Evolutionary conservation across 768 basidiomycete species (phyloP).

Genomic region (Rubroboletus pulcherrimus): DNA sequence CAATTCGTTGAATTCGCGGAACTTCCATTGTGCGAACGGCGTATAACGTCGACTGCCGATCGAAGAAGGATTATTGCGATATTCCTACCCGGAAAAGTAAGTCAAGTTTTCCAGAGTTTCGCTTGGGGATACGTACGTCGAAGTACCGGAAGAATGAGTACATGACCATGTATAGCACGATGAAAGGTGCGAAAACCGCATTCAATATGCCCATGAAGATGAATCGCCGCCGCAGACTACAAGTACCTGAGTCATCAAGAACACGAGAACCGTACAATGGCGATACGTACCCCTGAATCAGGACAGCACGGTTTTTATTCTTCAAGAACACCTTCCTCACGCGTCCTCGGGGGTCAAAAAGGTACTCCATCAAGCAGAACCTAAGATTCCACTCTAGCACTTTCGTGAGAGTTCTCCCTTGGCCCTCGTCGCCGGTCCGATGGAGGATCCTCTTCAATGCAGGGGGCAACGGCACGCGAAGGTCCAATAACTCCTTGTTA

Average conservation of each 20-base stretch:
- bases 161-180: slow-evolving; percentile 92
- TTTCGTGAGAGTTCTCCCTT: slow-evolving; percentile 78
- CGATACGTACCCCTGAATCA: slow-evolving; percentile 76
- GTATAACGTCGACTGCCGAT: slow-evolving; percentile 93
- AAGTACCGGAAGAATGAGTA: slow-evolving; percentile 99
- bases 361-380: slow-evolving; percentile 92
- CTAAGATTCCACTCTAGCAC: slow-evolving; percentile 97
- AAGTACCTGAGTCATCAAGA: slow-evolving; percentile 1
- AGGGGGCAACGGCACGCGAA: slow-evolving; percentile 75
- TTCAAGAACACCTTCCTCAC: slow-evolving; percentile 92
- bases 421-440: slow-evolving; percentile 48
- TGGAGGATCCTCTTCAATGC: slow-evolving; percentile 48
- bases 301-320: slow-evolving; percentile 67
- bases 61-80: slow-evolving; percentile 96
- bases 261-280: background rate
- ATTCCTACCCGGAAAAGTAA: slow-evolving; percentile 60
- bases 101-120: background rate
- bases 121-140: slow-evolving; percentile 57
- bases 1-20: slow-evolving; percentile 97
- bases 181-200: slow-evolving; percentile 93
- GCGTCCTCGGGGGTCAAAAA: slow-evolving; percentile 86
- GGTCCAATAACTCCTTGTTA: slow-evolving; percentile 92
- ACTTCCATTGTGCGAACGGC: slow-evolving; percentile 95
- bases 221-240: slow-evolving; percentile 77
- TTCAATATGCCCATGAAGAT: slow-evolving; percentile 98